Evolutionary conservation across 768 basidiomycete genomes (phyloP).

Genomic region (Arthromyces matolae): DNA sequence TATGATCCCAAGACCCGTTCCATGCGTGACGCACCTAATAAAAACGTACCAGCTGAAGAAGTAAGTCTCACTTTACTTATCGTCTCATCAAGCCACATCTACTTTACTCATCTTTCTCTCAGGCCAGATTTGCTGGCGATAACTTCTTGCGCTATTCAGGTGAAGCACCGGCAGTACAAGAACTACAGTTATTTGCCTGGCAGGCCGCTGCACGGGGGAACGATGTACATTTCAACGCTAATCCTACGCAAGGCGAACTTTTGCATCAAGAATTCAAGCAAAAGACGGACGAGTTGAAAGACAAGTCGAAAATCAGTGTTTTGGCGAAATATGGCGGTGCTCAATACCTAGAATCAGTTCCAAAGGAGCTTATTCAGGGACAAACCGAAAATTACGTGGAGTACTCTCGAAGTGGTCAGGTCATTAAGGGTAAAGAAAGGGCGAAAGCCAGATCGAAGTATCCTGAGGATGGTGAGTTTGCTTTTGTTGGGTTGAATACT

Average conservation of each 20-base stretch:
- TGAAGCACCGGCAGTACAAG: constrained; percentile 88
- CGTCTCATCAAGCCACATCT: constrained; percentile 1
- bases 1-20: constrained; percentile 99
- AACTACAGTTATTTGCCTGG: constrained; percentile 96
- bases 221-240: constrained; percentile 93
- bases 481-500: constrained; percentile 1
- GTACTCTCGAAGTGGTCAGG: constrained; percentile 87
- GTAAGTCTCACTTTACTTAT: constrained; percentile 40
- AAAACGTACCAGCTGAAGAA: constrained; percentile 79
- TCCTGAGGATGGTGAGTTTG: constrained; percentile 83
- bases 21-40: constrained; percentile 94
- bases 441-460: constrained; percentile 90
- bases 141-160: constrained; percentile 92
- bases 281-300: constrained; percentile 90
- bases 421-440: constrained; percentile 88
- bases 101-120: constrained; percentile 1
- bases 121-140: constrained; percentile 93
- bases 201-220: constrained; percentile 90
- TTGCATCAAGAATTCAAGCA: constrained; percentile 87
- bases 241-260: constrained; percentile 93
- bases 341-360: constrained; percentile 84
- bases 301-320: constrained; percentile 84
- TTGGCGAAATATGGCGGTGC: constrained; percentile 93
- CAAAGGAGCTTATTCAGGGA: constrained; percentile 88
- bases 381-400: constrained; percentile 98